Evolutionary conservation across 1,284 basidiomycete genomes (phyloP).

Genomic region (Sporisorium graminicola): DNA sequence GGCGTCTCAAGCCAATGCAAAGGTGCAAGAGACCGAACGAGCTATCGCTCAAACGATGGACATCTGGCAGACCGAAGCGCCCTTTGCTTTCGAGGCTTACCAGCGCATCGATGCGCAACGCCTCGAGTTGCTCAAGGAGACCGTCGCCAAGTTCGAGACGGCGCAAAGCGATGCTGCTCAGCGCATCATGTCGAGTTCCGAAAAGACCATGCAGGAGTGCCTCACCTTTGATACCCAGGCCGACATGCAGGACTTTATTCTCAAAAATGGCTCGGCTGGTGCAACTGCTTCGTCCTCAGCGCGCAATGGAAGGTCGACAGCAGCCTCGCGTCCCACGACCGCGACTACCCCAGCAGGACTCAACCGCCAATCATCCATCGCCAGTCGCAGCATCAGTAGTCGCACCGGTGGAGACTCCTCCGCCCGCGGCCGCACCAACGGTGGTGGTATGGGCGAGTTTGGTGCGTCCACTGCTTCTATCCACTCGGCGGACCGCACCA

Average conservation of each 20-base stretch:
- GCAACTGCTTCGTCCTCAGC: slow-evolving; percentile 6
- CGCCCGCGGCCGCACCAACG: slow-evolving; percentile 27
- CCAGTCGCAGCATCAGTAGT: slow-evolving; percentile 49
- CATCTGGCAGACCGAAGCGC: slow-evolving; percentile 61
- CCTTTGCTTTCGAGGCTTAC: slow-evolving; percentile 59
- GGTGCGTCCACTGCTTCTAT: slow-evolving; percentile 53
- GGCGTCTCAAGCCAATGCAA: slow-evolving; percentile 49
- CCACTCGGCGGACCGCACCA: slow-evolving; percentile 45
- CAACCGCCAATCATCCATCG: slow-evolving; percentile 32
- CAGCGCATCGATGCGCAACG: slow-evolving; percentile 63
- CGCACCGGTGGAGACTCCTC: slow-evolving; percentile 30
- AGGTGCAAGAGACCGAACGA: slow-evolving; percentile 58
- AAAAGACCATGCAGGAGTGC: slow-evolving; percentile 61
- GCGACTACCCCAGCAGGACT: slow-evolving; percentile 3
- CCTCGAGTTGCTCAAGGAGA: slow-evolving; percentile 63
- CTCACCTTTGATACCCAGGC: slow-evolving; percentile 58
- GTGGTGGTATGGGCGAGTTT: slow-evolving; percentile 52
- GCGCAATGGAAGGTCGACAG: slow-evolving; percentile 27
- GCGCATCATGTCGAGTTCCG: slow-evolving; percentile 56
- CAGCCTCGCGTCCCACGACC: slow-evolving; percentile 11
- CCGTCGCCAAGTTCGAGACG: slow-evolving; percentile 61
- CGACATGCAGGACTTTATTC: slow-evolving; percentile 64
- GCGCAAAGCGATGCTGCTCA: slow-evolving; percentile 63
- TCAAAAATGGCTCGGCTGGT: slow-evolving; percentile 40
- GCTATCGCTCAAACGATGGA: slow-evolving; percentile 52